Percentiles rank a stretch among this genome's conserved stretches.
phyloP scores from a whole-genome alignment of 2,329 filamentous ascomycete genomes.

The Alternaria consortialis region DNA sequence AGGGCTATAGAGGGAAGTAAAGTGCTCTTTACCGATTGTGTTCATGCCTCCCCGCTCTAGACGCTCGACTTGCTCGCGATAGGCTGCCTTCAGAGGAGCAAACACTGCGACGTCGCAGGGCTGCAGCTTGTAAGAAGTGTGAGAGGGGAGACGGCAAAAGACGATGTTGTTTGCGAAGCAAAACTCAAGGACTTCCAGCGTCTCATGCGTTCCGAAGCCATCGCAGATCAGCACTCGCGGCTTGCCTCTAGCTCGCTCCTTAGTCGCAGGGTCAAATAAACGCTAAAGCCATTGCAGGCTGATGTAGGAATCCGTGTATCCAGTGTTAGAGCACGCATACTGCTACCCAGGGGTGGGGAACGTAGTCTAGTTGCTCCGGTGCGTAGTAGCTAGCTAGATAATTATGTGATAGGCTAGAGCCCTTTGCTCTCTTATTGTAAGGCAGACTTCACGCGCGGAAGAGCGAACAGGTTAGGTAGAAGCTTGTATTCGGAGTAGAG shows the following conservation, averaged over 20 bases:
- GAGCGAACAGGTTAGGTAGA: no score
- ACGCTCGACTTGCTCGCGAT: slow-evolving; percentile 20
- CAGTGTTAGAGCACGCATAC: no score
- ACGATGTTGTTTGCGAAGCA: slow-evolving; percentile 48
- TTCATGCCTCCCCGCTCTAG: slow-evolving; percentile 20
- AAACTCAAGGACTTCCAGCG: slow-evolving; percentile 44
- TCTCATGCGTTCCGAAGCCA: slow-evolving; percentile 47
- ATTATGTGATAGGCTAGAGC: no score
- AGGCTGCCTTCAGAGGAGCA: slow-evolving; percentile 17
- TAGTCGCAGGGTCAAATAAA: neutral
- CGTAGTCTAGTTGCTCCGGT: no score
- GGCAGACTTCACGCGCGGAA: no score
- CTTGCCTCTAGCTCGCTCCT: neutral
- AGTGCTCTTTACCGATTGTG: slow-evolving; percentile 18
- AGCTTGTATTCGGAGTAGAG: no score
- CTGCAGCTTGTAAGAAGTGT: slow-evolving; percentile 3
- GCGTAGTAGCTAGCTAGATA: no score
- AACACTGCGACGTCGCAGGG: slow-evolving; percentile 21
- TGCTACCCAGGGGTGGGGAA: no score
- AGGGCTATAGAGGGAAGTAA: slow-evolving; percentile 17
- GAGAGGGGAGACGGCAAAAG: no score
- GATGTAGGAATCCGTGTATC: no score
- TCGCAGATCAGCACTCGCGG: slow-evolving; percentile 1
- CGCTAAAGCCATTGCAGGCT: neutral
- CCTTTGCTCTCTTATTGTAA: no score